Evolutionary conservation across 495 filamentous ascomycete species (phyloP), one percentile per base, ranked within the genome.

Genomic region (Penicillium manginii): DNA sequence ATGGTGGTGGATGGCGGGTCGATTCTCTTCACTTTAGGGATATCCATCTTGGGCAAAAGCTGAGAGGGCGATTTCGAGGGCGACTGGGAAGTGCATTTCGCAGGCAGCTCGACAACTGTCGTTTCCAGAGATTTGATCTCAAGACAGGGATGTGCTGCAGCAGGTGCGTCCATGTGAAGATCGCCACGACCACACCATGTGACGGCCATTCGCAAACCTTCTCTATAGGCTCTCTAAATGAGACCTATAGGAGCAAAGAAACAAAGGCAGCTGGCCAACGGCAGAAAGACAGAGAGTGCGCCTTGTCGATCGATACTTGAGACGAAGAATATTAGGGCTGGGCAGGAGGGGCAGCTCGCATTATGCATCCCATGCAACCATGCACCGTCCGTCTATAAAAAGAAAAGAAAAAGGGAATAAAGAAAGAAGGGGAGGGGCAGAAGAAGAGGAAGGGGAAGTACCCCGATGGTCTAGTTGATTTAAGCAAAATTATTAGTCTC

Each of bases 111-210:
- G 15, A 60, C 57, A 22, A 63, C 31, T 10, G 54, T 21, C 18
- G 60, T 23, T 40, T 57, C 52, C 2, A 43, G 54, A 47, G 50
- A 32, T 49, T 58, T 65, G 45, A 62, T 52, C 11, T 58, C 35
- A 40, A 59, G 37, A 32, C 43, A 21, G 21, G 63, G 60, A 50
- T 23, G 55, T 19, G 37, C 45, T 23, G 46, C 23, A 42, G 49
- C 35, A 43, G 23, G 49, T 54, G 51, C 42, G 45, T 42, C 48
- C 61, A 64, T 64, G 52, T 57, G 51, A 51, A 65, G 60, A 58
- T 65, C 59, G 57, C 53, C 59, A 59, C 58, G 57, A 55, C 53
- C 59, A 60, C 58, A 67, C 31, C 71, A 72, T 71, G 70, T 73
- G 70, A 73, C 55, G 37, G 66, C 61, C 63, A 66, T 66, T 31